Evolutionary conservation across 2,329 filamentous ascomycete species (phyloP).

Genomic region (Penicillium thymicola): DNA sequence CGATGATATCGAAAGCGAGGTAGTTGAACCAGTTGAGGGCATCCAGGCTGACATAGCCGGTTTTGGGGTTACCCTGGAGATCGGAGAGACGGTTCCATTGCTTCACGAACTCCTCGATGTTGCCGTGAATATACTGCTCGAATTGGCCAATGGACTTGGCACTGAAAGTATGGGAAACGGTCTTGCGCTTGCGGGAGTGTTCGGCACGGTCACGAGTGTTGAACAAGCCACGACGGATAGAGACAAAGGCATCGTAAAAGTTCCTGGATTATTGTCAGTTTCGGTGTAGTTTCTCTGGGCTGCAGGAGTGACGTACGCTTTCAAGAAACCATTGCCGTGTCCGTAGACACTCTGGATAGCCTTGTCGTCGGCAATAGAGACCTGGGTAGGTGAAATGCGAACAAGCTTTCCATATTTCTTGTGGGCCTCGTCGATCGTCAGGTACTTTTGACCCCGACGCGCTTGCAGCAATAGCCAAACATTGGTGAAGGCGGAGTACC

Average conservation of each 20-base stretch:
- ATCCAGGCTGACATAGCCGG: conserved; percentile 63
- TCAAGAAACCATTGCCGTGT: conserved; percentile 72
- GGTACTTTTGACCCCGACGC: conserved; percentile 64
- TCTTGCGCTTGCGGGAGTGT: conserved; percentile 85
- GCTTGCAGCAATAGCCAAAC: conserved; percentile 71
- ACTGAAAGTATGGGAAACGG: conserved; percentile 81
- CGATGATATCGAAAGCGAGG: conserved; percentile 59
- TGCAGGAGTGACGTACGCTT: conserved; percentile 52
- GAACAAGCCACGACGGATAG: conserved; percentile 80
- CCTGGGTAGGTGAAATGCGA: conserved; percentile 77
- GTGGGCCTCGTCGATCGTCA: conserved; percentile 67
- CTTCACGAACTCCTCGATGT: conserved; percentile 68
- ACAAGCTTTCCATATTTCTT: conserved; percentile 75
- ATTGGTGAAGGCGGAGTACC: conserved; percentile 65
- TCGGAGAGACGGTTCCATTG: conserved; percentile 67
- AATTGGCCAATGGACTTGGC: conserved; percentile 78
- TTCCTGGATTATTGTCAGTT: conserved; percentile 50
- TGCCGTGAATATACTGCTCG: conserved; percentile 82
- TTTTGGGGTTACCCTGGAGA: conserved; percentile 46
- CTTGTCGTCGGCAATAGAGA: conserved; percentile 75
- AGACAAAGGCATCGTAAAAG: conserved; percentile 90
- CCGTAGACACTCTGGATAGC: conserved; percentile 77
- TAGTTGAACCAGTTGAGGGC: conserved; percentile 79
- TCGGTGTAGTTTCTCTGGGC: background rate
- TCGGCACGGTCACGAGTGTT: conserved; percentile 80